Base-by-base conservation (phyloP, 768 basidiomycete genomes). In the Cantharellus cinnabarinus region DNA sequence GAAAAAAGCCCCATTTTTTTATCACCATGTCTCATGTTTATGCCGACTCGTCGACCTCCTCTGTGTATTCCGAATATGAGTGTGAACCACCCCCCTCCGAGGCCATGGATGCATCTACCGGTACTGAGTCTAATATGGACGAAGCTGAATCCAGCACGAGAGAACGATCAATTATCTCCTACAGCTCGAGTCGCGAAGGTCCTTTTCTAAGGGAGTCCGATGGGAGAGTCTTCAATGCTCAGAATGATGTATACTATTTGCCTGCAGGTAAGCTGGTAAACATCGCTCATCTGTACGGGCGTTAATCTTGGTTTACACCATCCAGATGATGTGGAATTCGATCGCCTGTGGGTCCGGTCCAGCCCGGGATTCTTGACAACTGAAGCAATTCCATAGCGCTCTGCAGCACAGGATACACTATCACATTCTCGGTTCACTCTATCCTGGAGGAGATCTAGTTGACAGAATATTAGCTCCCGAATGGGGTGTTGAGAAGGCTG, bases 161-260 rank as follows among this genome's bases (percentile, higher is more conserved):
- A 29, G 20, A 29, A 29, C 20, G 20, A 29, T 29, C 20, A 29
- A 29, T 29, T 29, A 29, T 29, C 20, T 60, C 61, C 4, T 62
- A 60, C 38, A 38, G 20, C 15, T 62, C 61, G 29, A 62, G 48
- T 3, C 42, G 51, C 4, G 59, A 62, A 38, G 60, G 58, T 20
- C 34, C 35, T 37, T 29, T 62, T 35, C 52, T 62, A 14, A 40
- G 61, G 56, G 61, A 62, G 20, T 40, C 50, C 3, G 41, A 60
- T 15, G 61, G 61, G 4, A 50, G 61, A 5, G 39, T 54, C 15
- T 34, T 62, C 20, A 62, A 62, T 37, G 56, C 29, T 3, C 61
- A 50, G 15, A 61, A 41, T 38, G 61, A 62, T 39, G 52, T 62
- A 5, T 57, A 57, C 56, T 57, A 40, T 42, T 2, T 57, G 5